These are phyloP conservation scores for Phalaenopsis equestris DNA, from an alignment of 106 monocot genomes.

Conservation along the genomic window DNA sequence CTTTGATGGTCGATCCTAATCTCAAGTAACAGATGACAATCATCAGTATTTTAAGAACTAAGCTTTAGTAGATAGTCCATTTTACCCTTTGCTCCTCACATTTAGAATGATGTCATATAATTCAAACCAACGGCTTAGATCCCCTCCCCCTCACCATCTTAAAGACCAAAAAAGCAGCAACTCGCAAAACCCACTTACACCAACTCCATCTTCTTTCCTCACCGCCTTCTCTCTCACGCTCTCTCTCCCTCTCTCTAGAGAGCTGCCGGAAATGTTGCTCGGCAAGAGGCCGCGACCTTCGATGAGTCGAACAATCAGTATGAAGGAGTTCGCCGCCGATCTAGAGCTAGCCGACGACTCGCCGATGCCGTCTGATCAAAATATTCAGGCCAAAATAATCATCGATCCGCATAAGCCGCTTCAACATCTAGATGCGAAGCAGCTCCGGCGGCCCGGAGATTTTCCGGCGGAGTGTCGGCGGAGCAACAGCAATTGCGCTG, in stretches of 20 bases:
- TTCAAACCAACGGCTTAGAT: not conserved
- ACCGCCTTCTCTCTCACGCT: not conserved
- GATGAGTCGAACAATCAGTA: slow-evolving; percentile 19
- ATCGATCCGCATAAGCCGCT: not conserved
- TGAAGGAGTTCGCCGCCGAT: slow-evolving; percentile 15
- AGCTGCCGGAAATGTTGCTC: slow-evolving; percentile 7
- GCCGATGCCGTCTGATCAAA: slow-evolving; percentile 12
- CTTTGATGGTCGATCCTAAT: no score
- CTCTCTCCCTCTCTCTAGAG: not conserved
- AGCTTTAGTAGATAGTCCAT: no score
- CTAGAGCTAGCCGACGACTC: not conserved
- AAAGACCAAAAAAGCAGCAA: no score
- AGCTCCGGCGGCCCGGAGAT: not conserved
- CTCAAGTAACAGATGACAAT: no score
- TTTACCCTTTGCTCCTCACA: no score
- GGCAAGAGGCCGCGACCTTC: slow-evolving; percentile 18
- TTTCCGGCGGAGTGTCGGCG: not conserved
- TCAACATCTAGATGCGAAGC: not conserved
- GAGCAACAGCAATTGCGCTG: not conserved
- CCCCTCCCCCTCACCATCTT: not conserved
- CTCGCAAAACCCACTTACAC: not conserved
- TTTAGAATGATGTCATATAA: not conserved
- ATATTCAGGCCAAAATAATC: not conserved
- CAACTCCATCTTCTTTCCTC: not conserved
- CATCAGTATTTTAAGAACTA: no score